Conservation (phyloP, 345 rosid species). For the Fremontodendron californicum region DNA sequence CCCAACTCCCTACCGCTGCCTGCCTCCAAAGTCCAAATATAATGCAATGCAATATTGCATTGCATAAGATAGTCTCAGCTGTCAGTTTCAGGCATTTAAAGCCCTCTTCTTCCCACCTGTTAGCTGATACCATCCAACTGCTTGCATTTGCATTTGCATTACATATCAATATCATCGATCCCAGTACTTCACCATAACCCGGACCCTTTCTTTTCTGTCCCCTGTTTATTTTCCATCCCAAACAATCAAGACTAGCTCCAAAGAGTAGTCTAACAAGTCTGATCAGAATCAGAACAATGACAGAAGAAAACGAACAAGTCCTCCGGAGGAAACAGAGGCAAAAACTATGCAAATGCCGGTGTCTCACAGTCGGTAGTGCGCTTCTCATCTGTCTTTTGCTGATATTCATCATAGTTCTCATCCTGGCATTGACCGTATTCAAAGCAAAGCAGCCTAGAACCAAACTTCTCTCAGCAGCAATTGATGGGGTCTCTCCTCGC, state of each 20-base stretch:
- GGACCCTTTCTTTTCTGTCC: not conserved
- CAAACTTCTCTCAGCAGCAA: conserved; percentile 26
- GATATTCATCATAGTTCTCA: conserved; percentile 22
- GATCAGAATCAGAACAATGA: not conserved
- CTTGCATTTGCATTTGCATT: not conserved
- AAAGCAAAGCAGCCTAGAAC: conserved; percentile 31
- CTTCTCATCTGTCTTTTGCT: conserved; percentile 19
- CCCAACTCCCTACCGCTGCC: conserved; percentile 12
- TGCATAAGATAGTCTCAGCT: not conserved
- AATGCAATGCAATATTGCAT: not conserved
- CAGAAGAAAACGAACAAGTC: not conserved
- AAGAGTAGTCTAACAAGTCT: not conserved
- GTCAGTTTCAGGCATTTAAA: conserved; percentile 7
- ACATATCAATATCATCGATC: not conserved
- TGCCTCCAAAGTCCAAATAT: not conserved
- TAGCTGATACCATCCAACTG: not conserved
- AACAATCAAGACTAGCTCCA: too few species aligned
- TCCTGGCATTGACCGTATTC: conserved; percentile 42
- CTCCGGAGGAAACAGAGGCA: not conserved
- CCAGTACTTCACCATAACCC: not conserved
- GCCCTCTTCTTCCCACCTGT: not conserved
- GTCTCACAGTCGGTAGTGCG: conserved; percentile 3
- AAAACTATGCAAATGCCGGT: conserved; percentile 10
- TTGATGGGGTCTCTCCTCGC: conserved; percentile 41
- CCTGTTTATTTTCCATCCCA: too few species aligned